A percentile compares a stretch with the other conserved stretches of the same genome.
Conservation (phyloP, 2,329 filamentous ascomycete genomes). For the Epichloe sibirici region DNA sequence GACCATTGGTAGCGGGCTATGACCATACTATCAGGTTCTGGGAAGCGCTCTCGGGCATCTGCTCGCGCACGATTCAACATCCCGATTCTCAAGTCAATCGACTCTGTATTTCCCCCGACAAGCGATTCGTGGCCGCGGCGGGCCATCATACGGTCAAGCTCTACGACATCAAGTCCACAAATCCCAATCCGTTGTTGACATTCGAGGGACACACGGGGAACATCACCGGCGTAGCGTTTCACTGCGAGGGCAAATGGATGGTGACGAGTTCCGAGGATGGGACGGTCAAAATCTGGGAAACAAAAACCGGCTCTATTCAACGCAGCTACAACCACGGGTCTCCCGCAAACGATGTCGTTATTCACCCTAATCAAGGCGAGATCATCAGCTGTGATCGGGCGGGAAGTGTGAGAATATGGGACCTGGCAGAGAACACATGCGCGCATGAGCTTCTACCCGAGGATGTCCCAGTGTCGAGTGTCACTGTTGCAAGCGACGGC, state of each 20-base stretch:
- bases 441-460: conserved; percentile 93
- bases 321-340: conserved; percentile 84
- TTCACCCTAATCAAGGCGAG: conserved; percentile 96
- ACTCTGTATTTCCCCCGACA: conserved; percentile 95
- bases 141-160: conserved; percentile 81
- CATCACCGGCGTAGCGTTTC: conserved; percentile 91
- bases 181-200: conserved; percentile 80
- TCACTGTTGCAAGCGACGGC: conserved; percentile 91
- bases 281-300: conserved; percentile 96
- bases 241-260: conserved; percentile 99
- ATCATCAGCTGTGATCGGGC: conserved; percentile 91
- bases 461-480: conserved; percentile 84
- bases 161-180: conserved; percentile 97
- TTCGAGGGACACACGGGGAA: conserved; percentile 96
- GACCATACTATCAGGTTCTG: conserved; percentile 69
- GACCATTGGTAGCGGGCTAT: conserved; percentile 37
- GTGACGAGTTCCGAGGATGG: conserved; percentile 95
- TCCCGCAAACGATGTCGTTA: conserved; percentile 95
- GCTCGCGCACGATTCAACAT: conserved; percentile 94
- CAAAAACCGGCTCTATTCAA: conserved; percentile 71
- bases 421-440: conserved; percentile 92
- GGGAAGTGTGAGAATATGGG: conserved; percentile 91
- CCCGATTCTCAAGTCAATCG: conserved; percentile 97
- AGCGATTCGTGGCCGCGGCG: conserved; percentile 82
- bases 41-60: conserved; percentile 96